These are phyloP conservation scores for Nemania sp. DNA, from an alignment of 2,329 filamentous ascomycete species.

Conservation along the genomic window DNA sequence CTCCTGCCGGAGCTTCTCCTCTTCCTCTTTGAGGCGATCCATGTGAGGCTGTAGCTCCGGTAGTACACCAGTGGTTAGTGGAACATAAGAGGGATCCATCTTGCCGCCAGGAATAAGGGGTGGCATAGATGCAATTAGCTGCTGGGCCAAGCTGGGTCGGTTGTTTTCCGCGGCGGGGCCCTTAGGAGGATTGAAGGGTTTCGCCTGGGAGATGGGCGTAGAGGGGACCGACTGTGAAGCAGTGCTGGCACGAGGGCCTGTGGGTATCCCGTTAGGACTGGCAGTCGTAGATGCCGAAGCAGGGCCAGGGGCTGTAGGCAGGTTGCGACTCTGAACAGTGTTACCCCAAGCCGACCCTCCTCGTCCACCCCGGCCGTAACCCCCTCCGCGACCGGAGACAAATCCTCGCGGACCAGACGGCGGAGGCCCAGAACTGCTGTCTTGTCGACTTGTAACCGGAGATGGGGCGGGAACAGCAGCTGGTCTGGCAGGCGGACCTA, in stretches of 20 bases:
- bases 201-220: constrained; percentile 54
- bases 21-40: constrained; percentile 67
- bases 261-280: constrained; percentile 48
- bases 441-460: constrained; percentile 45
- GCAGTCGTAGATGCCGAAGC: constrained; percentile 55
- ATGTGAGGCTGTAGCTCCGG: constrained; percentile 67
- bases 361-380: constrained; percentile 59
- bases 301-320: constrained; percentile 45
- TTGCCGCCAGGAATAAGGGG: constrained; percentile 67
- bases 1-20: constrained; percentile 68
- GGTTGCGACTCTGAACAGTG: constrained; percentile 48
- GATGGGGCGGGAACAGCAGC: constrained; percentile 40
- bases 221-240: constrained; percentile 54
- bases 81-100: constrained; percentile 60
- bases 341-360: constrained; percentile 59
- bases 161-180: constrained; percentile 59
- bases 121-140: constrained; percentile 63
- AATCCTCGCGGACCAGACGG: constrained; percentile 69
- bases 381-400: constrained; percentile 59
- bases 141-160: constrained; percentile 63
- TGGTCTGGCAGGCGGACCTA: constrained; percentile 52
- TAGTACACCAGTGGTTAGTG: constrained; percentile 61
- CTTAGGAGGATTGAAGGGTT: constrained; percentile 69
- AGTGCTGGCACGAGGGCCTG: constrained; percentile 47
- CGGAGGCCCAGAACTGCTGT: constrained; percentile 58